phyloP scores from a whole-genome alignment of 805 yeast species.

The Sporopachydermia lactativora region DNA sequence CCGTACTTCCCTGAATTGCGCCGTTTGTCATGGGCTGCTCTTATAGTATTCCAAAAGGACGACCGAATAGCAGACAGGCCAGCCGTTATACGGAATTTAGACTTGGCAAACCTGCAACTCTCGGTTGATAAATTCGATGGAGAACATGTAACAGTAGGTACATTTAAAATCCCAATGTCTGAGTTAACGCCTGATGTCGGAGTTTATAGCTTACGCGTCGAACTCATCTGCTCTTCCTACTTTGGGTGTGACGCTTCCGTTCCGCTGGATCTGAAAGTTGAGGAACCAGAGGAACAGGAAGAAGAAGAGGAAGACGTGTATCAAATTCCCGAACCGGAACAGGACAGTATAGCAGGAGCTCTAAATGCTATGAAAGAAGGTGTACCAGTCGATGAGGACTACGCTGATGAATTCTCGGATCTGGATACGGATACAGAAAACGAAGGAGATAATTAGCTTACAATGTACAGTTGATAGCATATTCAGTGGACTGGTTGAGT shows the following conservation, averaged over 20 bases:
- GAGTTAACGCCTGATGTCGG: constrained; percentile 74
- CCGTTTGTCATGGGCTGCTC: constrained; percentile 46
- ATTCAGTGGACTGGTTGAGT: too few species aligned
- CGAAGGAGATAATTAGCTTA: background rate
- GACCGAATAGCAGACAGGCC: constrained; percentile 66
- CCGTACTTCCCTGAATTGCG: constrained; percentile 61
- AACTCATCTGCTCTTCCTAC: constrained; percentile 59
- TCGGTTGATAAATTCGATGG: constrained; percentile 33
- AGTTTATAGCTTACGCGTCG: constrained; percentile 49
- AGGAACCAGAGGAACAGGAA: constrained; percentile 31
- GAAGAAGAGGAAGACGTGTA: constrained; percentile 28
- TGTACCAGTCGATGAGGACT: background rate
- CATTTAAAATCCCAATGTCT: constrained; percentile 61
- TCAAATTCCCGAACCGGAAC: constrained; percentile 59
- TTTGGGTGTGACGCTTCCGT: constrained; percentile 72
- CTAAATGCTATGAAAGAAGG: constrained; percentile 46
- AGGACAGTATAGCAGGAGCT: constrained; percentile 64
- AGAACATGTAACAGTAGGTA: constrained; percentile 36
- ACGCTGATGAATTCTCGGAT: background rate
- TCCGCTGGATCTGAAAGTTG: constrained; percentile 58
- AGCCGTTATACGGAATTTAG: constrained; percentile 33
- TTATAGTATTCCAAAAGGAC: constrained; percentile 62
- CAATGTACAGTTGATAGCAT: too few species aligned
- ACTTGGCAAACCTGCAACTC: constrained; percentile 39
- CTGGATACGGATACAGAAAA: constrained; percentile 1